Base-by-base conservation (phyloP, 345 rosid genomes). In the Hypericum androsaemum region DNA sequence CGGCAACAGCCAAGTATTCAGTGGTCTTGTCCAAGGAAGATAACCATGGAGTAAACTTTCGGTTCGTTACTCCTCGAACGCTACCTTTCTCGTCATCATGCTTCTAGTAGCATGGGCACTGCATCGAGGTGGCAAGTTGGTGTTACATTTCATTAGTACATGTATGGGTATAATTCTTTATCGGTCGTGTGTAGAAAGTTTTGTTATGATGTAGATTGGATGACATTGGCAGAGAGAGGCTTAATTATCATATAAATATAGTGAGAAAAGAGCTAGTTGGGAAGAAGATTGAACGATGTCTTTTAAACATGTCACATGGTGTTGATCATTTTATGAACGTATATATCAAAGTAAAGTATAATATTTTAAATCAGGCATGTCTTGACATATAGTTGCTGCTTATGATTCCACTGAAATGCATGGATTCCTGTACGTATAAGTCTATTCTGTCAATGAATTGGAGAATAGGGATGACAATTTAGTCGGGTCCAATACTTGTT, bases 21-120 rank as follows among this genome's bases (percentile, higher is more conserved):
- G 96, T 52, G 96, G 98, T 49, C 85, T 90, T 43, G 96, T 90
- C 58, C 98, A 84, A 71, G 98, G 98, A 74, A 78, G 98, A 76
- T 90, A 71, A 64, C 8, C 44, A 38, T 50, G 57, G n/a, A 45
- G 53, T 56, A 43, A 43, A 42, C 9, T 11, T 7, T 15, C 39
- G 32, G 32, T 36, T 15, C 44, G 6, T 12, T 38, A 37, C 39
- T 35, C 5, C 16, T 32, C 7, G 12, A n/a, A 9, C 5, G 8
- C 35, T 35, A 47, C 47, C 28, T 8, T 9, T 8, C 12, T 11
- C 10, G 7, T 8, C 7, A 11, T 39, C 17, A 11, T 39, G 9
- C 17, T 35, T 52, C 39, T 22, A 22, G 32, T 22, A 22, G 39
- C 49, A 6, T 10, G 3, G 11, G 13, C 16, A 37, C 14, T 49